These are phyloP conservation scores for Leccinum boreale DNA, from an alignment of 768 basidiomycete species.

Conservation along the genomic window DNA sequence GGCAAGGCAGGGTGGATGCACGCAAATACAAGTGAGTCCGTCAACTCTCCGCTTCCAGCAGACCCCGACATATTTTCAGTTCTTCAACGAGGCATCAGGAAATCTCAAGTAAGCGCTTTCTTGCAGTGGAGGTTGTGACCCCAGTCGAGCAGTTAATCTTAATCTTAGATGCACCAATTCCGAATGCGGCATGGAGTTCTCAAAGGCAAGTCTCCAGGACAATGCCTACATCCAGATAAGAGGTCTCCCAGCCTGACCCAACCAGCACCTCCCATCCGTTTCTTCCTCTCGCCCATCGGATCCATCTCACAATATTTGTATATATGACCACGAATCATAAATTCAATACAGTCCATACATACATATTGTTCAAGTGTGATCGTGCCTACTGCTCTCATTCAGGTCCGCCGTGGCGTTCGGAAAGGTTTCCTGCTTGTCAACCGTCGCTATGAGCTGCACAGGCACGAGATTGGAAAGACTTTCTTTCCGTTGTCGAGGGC, in stretches of 20 bases:
- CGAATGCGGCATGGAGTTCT: conserved; percentile 39
- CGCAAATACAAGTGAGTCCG: conserved; percentile 38
- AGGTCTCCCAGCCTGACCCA: conserved; percentile 34
- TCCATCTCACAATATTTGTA: conserved; percentile 27
- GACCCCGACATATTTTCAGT: conserved; percentile 22
- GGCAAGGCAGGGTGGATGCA: conserved; percentile 38
- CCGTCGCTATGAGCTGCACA: conserved; percentile 58
- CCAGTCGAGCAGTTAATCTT: conserved; percentile 10
- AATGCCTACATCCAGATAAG: conserved; percentile 41
- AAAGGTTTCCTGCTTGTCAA: conserved; percentile 59
- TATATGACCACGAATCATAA: conserved; percentile 25
- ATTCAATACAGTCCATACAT: conserved; percentile 17
- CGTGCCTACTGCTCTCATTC: conserved; percentile 50
- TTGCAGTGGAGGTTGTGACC: conserved; percentile 2
- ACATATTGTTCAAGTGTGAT: conserved; percentile 19
- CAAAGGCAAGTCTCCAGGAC: conserved; percentile 38
- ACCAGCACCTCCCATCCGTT: neutral
- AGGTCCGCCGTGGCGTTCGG: conserved; percentile 60
- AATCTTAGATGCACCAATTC: conserved; percentile 35
- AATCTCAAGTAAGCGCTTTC: conserved; percentile 34
- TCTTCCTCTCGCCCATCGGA: neutral
- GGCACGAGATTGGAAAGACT: conserved; percentile 65
- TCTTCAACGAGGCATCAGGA: conserved; percentile 37
- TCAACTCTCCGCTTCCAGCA: neutral
- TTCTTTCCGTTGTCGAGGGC: conserved; percentile 52